Base-by-base conservation (phyloP, 345 rosid species). In the Ceriops tagal region DNA sequence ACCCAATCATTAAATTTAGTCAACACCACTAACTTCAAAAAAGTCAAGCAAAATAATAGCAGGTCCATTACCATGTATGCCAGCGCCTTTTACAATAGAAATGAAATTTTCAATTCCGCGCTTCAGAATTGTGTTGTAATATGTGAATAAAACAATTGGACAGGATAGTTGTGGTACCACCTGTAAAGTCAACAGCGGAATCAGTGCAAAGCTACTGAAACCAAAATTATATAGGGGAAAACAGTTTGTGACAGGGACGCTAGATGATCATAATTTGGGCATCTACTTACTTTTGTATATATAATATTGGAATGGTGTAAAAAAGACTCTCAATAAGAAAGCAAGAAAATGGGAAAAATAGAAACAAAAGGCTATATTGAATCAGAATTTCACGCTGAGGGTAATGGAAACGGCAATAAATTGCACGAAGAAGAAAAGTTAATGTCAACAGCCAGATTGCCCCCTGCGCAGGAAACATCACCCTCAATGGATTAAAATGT, bases 111-210 rank as follows among this genome's bases (percentile, higher is more conserved):
- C 92, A 55, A 83, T 75, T 47, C 98, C 97, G 10, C 88, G 83
- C 78, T 88, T 83, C 31, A 92, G 81, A 71, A 90, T 89, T 10
- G 92, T 97, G 78, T 95, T 92, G 86, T 86, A 89, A 76, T 95
- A 90, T 5, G 96, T 85, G 77, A 92, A 90, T 77, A 95, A 75
- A 56, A 92, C 93, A 83, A 89, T 28, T 27, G 88, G 99, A 73
- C 91, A 89, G 62, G 98, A 86, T 66, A 95, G 59, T 69, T 87
- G 81, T 62, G 92, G 93, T 69, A 88, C 75, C 63, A 95, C 92
- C 99, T 89, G 80, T 26, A 35, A 53, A 74, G 64, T 52, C 28
- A 73, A 58, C 6, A 65, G 26, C 43, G 52, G 68, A 69, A 49
- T 22, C 21, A 43, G 46, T 8, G 65, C 27, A 27, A 69, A 47